phyloP scores from a whole-genome alignment of 1,284 basidiomycete genomes.

The Malassezia japonica region DNA sequence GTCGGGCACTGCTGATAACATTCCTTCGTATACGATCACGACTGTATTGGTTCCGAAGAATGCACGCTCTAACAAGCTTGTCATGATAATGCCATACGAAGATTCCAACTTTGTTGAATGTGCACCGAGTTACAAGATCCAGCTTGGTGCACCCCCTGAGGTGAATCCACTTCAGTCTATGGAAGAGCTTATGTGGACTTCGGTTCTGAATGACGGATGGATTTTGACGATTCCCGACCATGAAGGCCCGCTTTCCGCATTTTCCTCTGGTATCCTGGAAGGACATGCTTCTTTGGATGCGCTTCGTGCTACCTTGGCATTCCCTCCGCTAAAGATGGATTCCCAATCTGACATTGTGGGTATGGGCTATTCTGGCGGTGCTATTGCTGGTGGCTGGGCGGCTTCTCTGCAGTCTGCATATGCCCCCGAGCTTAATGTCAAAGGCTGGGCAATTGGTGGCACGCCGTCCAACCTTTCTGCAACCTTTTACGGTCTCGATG shows the following conservation, averaged over 20 bases:
- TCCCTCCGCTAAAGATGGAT: conserved; percentile 21
- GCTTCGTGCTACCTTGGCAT: conserved; percentile 24
- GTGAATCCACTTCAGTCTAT: conserved; percentile 14
- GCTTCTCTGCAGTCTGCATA: conserved; percentile 19
- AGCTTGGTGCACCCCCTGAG: conserved; percentile 4
- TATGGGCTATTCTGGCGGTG: conserved; percentile 35
- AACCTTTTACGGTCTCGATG: conserved; percentile 15
- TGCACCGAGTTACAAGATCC: conserved; percentile 16
- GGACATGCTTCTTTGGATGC: conserved; percentile 32
- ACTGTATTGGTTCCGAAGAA: conserved; percentile 16
- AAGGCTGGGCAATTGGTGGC: conserved; percentile 35
- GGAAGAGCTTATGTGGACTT: conserved; percentile 15
- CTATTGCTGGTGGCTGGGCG: conserved; percentile 32
- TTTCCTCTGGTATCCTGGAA: conserved; percentile 31
- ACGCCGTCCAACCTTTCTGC: conserved; percentile 31
- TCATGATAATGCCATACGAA: conserved; percentile 15
- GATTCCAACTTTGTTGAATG: conserved; percentile 14
- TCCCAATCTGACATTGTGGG: conserved; percentile 20
- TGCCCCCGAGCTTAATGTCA: conserved; percentile 33
- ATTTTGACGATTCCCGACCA: conserved; percentile 36
- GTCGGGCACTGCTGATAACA: neutral
- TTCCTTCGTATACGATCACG: conserved; percentile 4
- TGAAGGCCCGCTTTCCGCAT: conserved; percentile 26
- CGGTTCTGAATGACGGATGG: conserved; percentile 24
- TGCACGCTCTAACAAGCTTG: conserved; percentile 7